phyloP scores from a whole-genome alignment of 2,329 filamentous ascomycete genomes.

The Colletotrichum chrysophilum region DNA sequence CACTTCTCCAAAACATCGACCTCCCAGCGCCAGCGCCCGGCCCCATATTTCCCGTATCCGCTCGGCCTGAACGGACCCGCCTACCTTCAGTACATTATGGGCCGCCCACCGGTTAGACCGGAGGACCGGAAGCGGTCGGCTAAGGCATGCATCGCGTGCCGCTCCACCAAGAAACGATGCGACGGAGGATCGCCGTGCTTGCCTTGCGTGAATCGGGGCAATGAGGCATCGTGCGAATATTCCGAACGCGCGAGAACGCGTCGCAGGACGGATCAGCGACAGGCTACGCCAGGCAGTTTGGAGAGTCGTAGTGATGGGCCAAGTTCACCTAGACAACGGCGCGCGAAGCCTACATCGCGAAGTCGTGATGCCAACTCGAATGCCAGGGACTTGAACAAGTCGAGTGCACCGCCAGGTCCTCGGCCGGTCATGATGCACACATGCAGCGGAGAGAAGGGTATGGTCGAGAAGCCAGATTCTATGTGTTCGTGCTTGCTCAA shows the following conservation, averaged over 20 bases:
- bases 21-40: not conserved
- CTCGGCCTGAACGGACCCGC: not conserved
- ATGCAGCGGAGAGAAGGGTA: not conserved
- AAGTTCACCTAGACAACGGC: not conserved
- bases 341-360: not conserved
- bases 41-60: not conserved
- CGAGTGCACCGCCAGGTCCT: not conserved
- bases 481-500: too few relatives aligned
- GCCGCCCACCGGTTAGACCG: slow-evolving; percentile 55
- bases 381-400: not conserved
- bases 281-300: not conserved
- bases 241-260: not conserved
- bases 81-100: slow-evolving; percentile 39
- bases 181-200: slow-evolving; percentile 51
- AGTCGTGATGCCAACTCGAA: not conserved
- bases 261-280: not conserved
- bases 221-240: not conserved
- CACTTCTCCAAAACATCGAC: not conserved
- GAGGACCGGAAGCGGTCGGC: slow-evolving; percentile 53
- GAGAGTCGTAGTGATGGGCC: not conserved
- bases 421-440: not conserved
- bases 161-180: slow-evolving; percentile 56
- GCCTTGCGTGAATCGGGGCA: not conserved
- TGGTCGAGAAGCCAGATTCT: too few relatives aligned
- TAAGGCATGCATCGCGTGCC: slow-evolving; percentile 53